These are phyloP conservation scores for Grosmannia serpens DNA, from an alignment of 2,329 filamentous ascomycete genomes.

Conservation along the genomic window DNA sequence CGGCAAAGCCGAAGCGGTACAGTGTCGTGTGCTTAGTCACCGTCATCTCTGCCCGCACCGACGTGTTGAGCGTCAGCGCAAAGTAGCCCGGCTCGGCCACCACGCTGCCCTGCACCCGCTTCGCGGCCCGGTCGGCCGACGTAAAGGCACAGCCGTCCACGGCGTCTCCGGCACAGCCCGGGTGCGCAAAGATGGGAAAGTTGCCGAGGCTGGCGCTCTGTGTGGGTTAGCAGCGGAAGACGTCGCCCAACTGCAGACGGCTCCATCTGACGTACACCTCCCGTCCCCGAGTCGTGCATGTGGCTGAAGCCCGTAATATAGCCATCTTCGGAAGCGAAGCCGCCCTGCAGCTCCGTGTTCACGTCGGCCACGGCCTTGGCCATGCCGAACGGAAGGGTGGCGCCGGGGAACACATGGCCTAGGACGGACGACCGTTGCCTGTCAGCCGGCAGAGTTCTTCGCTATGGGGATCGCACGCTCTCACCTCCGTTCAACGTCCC, in stretches of 20 bases:
- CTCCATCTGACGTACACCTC: slow-evolving; percentile 15
- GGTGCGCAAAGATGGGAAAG: slow-evolving; percentile 33
- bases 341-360: slow-evolving; percentile 30
- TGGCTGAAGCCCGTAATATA: slow-evolving; percentile 39
- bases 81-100: slow-evolving; percentile 45
- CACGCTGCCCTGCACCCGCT: slow-evolving; percentile 28
- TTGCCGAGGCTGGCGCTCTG: slow-evolving; percentile 31
- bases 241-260: neutral
- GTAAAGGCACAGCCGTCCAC: slow-evolving; percentile 46
- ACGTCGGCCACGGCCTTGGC: slow-evolving; percentile 45
- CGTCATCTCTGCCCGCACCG: slow-evolving; percentile 47
- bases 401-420: slow-evolving; percentile 47
- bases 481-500: slow-evolving; percentile 24
- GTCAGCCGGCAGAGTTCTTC: neutral
- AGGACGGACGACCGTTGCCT: slow-evolving; percentile 10
- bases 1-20: slow-evolving; percentile 44
- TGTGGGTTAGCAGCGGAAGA: neutral
- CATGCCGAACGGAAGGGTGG: slow-evolving; percentile 42
- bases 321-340: slow-evolving; percentile 33
- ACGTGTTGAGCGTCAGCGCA: slow-evolving; percentile 39
- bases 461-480: neutral
- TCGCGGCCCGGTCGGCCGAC: slow-evolving; percentile 30
- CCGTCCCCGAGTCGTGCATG: slow-evolving; percentile 32
- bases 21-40: slow-evolving; percentile 48
- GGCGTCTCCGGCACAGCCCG: slow-evolving; percentile 19